Evolutionary conservation across 371 early-diverging fungal genomes (phyloP), one percentile per base, ranked within the genome.

Genomic region (Circinella umbellata): DNA sequence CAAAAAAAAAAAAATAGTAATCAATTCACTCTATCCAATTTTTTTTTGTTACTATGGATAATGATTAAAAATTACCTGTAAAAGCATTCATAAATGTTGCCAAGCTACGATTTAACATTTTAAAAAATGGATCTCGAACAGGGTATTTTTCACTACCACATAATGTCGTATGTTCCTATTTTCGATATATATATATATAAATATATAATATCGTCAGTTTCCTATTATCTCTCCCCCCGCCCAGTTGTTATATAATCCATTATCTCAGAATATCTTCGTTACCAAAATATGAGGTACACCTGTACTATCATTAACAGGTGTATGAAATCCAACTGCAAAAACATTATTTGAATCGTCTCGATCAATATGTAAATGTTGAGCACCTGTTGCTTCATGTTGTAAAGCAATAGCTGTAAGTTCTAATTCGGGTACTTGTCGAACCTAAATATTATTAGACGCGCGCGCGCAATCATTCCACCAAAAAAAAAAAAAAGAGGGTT

Each of bases 41-140:
- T 42, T 42, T 42, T 6, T 42, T 42, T 42, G 9, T 9, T 42
- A 6, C 6, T 42, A 42, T 42, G 42, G 6, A 42, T 42, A 11
- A 9, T 42, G 11, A 9, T 42, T 4, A 34, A 36, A 37, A 37
- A 4, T 42, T 79, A 88, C 91, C 93, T 4, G 98, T 98, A 83
- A 94, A 90, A 0, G 98, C 98, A 69, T 98, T 98, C 98, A 98
- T 98, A 74, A 92, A 98, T 4, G 96, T 98, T 18, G 98, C 90
- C 84, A 98, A 88, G 67, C 93, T 93, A n/a, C 98, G 90, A 72
- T 96, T 96, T 60, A 96, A 79, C 98, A 98, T 98, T 76, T 97
- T 97, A 84, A 98, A 98, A 71, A 98, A 98, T 17, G 98, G 98
- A 76, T 98, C 98, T 27, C 97, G 84, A 9, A 98, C 95, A 36